phyloP scores from a whole-genome alignment of 2,329 filamentous ascomycete species.

The Thelonectria rubi region DNA sequence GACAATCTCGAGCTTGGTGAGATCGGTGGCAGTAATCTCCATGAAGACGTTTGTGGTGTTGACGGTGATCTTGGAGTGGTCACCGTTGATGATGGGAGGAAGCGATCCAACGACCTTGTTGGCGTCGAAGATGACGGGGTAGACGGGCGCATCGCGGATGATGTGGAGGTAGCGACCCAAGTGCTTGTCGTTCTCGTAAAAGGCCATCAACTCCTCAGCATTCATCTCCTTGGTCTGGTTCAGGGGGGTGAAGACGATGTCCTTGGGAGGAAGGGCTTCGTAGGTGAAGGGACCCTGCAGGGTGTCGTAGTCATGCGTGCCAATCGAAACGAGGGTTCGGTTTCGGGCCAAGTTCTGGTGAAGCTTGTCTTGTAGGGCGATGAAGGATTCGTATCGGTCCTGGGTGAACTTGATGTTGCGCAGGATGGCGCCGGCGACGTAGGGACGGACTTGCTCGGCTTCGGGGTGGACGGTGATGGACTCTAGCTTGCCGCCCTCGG shows the following conservation, averaged over 20 bases:
- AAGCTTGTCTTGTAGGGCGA: slow-evolving; percentile 95
- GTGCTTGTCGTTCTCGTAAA: slow-evolving; percentile 95
- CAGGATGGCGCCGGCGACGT: slow-evolving; percentile 88
- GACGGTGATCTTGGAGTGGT: slow-evolving; percentile 95
- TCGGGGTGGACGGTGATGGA: slow-evolving; percentile 81
- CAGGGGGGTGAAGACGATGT: slow-evolving; percentile 89
- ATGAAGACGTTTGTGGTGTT: slow-evolving; percentile 95
- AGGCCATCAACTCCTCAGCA: slow-evolving; percentile 87
- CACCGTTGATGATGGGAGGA: slow-evolving; percentile 96
- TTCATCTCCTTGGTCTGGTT: slow-evolving; percentile 93
- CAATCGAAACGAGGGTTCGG: slow-evolving; percentile 93
- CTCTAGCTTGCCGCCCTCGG: slow-evolving; percentile 77
- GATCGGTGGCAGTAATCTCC: slow-evolving; percentile 94
- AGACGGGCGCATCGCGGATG: slow-evolving; percentile 90
- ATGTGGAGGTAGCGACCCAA: slow-evolving; percentile 92
- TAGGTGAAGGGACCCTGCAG: slow-evolving; percentile 96
- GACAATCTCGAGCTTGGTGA: slow-evolving; percentile 95
- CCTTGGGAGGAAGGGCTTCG: slow-evolving; percentile 88
- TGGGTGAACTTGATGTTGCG: slow-evolving; percentile 92
- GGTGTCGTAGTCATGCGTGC: slow-evolving; percentile 95
- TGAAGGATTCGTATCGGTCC: slow-evolving; percentile 96
- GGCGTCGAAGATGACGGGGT: slow-evolving; percentile 94
- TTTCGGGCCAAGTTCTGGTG: slow-evolving; percentile 96
- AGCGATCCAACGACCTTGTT: slow-evolving; percentile 89
- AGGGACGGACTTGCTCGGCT: slow-evolving; percentile 82